Base-by-base conservation (phyloP, 495 filamentous ascomycete species). In the Geopyxis carbonaria region DNA sequence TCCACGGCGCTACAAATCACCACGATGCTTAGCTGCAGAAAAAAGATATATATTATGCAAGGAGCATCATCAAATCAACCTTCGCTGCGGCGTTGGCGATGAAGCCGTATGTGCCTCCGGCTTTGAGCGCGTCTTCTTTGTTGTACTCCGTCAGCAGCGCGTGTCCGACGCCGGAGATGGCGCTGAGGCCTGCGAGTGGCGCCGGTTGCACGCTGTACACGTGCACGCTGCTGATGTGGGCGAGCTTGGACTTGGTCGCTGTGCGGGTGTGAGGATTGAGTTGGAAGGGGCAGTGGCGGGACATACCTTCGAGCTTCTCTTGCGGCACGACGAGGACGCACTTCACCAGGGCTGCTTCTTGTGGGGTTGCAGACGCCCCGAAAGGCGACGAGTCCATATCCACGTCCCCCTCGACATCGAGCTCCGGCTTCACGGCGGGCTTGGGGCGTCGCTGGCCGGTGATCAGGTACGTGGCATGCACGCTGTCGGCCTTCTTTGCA, bases 381-480 rank as follows among this genome's bases (percentile, higher is more conserved):
- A 67, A 72, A 2, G 68, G 78, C 37, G 73, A 80, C 50, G 73
- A 79, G 28, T 72, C 71, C 74, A 89, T 82, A 6, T 36, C 33
- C 9, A 19, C 7, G 9, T 5, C 11, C n/a, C 16, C 7, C 22
- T 27, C n/a, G 22, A n/a, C 24, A 6, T 2, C 6, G 10, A 9
- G 9, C 23, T 14, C 9, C 64, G 35, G 51, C 58, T n/a, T n/a
- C n/a, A n/a, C n/a, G 46, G 33, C 24, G 41, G 53, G n/a, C n/a
- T 43, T 37, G 2, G 45, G 22, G 25, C 53, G 61, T 25, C 63
- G 66, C 27, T 61, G 56, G 15, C 89, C 89, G 39, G 76, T 74
- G 18, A 95, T 52, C 32, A 95, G 60, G 56, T 93, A 97, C 13
- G 83, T 93, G 39, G 89, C 87, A 61, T 86, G 74, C 27, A 95